These are phyloP conservation scores for Logfia minima DNA, from an alignment of 129 eudicot genomes.

Conservation along the genomic window DNA sequence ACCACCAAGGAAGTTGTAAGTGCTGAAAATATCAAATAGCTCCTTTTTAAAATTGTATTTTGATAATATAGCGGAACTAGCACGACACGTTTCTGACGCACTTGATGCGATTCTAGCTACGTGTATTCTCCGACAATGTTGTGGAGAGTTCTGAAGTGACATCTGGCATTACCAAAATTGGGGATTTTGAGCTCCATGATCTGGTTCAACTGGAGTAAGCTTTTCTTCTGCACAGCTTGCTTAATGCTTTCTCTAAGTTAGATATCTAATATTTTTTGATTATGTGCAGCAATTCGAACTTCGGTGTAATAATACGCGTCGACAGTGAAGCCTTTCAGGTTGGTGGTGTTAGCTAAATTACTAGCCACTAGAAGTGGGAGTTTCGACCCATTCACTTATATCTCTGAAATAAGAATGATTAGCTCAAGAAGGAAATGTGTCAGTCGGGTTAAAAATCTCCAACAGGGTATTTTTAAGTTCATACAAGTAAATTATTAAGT, in stretches of 20 bases:
- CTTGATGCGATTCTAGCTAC: conserved; percentile 48
- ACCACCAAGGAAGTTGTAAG: conserved; percentile 95
- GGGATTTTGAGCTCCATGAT: conserved; percentile 96
- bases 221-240: background rate
- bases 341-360: conserved; percentile 18
- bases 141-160: conserved; percentile 99
- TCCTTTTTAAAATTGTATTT: background rate
- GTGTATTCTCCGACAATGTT: conserved; percentile 92
- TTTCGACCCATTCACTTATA: background rate
- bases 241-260: conserved; percentile 16
- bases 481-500: too few species aligned
- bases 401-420: background rate
- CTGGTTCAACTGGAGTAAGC: conserved; percentile 88
- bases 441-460: background rate
- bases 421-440: background rate
- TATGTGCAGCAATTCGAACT: conserved; percentile 73
- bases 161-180: conserved; percentile 81
- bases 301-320: conserved; percentile 93
- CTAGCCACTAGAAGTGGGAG: conserved; percentile 19
- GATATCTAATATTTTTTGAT: conserved; percentile 17
- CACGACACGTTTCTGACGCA: conserved; percentile 2
- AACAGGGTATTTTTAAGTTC: background rate
- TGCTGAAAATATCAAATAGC: background rate
- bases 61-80: background rate
- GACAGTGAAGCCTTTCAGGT: conserved; percentile 99